Percentiles rank a stretch among this genome's conserved stretches.
Conservation (phyloP, 2,329 filamentous ascomycete species). For the Trichoderma gracile region DNA sequence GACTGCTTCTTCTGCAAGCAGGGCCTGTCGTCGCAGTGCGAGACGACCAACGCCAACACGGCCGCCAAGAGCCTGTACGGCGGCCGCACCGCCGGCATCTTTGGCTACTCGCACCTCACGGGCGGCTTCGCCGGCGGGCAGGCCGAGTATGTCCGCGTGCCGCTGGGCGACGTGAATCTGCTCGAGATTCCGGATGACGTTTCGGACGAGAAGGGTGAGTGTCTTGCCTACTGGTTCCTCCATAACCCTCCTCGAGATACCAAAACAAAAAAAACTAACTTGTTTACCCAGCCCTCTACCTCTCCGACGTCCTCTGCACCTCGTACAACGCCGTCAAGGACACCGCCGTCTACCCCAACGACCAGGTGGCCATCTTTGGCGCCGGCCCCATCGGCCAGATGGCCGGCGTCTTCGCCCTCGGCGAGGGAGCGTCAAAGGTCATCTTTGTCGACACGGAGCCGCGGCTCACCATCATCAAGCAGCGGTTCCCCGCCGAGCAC, state of each 20-base stretch:
- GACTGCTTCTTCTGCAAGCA: slow-evolving; percentile 76
- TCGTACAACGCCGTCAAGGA: slow-evolving; percentile 82
- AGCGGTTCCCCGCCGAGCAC: slow-evolving; percentile 55
- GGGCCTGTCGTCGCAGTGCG: slow-evolving; percentile 77
- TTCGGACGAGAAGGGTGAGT: slow-evolving; percentile 73
- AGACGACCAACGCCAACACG: slow-evolving; percentile 74
- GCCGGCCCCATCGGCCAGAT: slow-evolving; percentile 86
- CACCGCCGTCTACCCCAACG: slow-evolving; percentile 74
- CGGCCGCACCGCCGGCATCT: slow-evolving; percentile 70
- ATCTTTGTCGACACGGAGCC: slow-evolving; percentile 70
- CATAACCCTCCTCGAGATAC: too few species aligned
- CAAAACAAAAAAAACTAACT: not conserved
- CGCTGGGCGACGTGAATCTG: slow-evolving; percentile 77
- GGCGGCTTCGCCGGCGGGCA: slow-evolving; percentile 87
- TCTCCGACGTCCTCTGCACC: slow-evolving; percentile 79
- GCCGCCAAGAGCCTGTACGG: slow-evolving; percentile 76
- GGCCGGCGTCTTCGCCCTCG: slow-evolving; percentile 71
- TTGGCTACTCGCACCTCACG: slow-evolving; percentile 75
- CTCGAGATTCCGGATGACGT: slow-evolving; percentile 76
- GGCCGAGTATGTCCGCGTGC: slow-evolving; percentile 82
- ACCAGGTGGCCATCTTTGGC: slow-evolving; percentile 82
- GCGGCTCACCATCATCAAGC: slow-evolving; percentile 67
- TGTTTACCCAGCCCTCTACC: slow-evolving; percentile 55
- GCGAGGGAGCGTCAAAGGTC: slow-evolving; percentile 72
- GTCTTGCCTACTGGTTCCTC: too few species aligned